Conservation (phyloP, 1,139 yeast species). For the Debaryomycetaceae sp. region DNA sequence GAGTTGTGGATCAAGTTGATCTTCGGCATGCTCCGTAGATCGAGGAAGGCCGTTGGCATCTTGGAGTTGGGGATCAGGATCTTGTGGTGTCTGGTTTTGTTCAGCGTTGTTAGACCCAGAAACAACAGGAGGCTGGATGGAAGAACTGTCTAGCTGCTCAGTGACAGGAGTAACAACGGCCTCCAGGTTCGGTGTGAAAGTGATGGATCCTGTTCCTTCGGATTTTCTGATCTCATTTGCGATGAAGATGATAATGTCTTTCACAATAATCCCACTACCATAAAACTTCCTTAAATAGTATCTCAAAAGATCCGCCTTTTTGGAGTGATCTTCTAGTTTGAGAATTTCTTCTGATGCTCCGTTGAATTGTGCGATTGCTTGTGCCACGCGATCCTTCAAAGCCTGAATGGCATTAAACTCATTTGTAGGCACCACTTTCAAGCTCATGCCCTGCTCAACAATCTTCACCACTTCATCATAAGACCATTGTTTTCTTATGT, state of each 20-base stretch:
- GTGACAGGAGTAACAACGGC: too few relatives aligned
- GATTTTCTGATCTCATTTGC: not conserved
- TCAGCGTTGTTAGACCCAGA: too few relatives aligned
- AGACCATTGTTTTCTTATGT: conserved; percentile 18
- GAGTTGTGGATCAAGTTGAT: not conserved
- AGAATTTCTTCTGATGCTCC: conserved; percentile 13
- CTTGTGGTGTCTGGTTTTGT: too few relatives aligned
- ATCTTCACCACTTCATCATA: conserved; percentile 15
- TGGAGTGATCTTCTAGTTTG: conserved; percentile 6
- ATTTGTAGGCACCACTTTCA: conserved; percentile 37
- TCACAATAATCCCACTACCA: conserved; percentile 29
- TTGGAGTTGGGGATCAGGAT: too few relatives aligned
- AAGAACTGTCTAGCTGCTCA: too few relatives aligned
- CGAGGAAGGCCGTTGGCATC: too few relatives aligned
- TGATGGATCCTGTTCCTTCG: not conserved
- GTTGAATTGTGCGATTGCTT: conserved; percentile 9
- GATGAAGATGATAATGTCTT: conserved; percentile 15
- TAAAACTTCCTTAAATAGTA: conserved; percentile 32
- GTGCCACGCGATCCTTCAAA: conserved; percentile 10
- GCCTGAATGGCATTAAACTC: conserved; percentile 21
- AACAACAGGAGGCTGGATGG: too few relatives aligned
- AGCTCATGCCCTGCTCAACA: conserved; percentile 25
- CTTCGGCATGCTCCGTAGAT: too few relatives aligned
- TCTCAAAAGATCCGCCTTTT: conserved; percentile 22
- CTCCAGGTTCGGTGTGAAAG: too few relatives aligned